Percentiles rank a stretch among this genome's conserved stretches.
phyloP scores from a whole-genome alignment of 108 stramenopile species.

The Cyclotella choctawhatcheeana region DNA sequence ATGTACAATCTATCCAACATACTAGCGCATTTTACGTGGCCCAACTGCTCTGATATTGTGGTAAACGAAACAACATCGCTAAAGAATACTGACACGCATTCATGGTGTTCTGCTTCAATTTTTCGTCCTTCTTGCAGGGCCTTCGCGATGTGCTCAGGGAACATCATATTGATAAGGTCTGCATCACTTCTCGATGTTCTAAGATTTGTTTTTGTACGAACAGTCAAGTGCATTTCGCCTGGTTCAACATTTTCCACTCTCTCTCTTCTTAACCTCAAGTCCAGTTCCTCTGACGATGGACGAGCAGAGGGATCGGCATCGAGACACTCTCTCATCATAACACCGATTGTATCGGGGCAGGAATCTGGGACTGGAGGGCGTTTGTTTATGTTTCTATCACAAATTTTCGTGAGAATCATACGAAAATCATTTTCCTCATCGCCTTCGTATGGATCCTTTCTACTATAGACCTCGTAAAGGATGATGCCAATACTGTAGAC shows the following conservation, averaged over 20 bases:
- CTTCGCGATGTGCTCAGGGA: conserved; percentile 65
- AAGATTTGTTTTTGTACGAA: conserved; percentile 7
- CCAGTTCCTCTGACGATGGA: conserved; percentile 56
- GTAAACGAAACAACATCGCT: conserved; percentile 79
- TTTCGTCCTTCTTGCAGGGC: conserved; percentile 54
- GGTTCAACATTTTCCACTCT: conserved; percentile 43
- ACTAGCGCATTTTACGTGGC: conserved; percentile 62
- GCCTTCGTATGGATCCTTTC: conserved; percentile 65
- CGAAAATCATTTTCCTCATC: conserved; percentile 50
- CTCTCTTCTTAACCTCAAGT: conserved; percentile 44
- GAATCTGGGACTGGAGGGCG: conserved; percentile 51
- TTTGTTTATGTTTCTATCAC: conserved; percentile 50
- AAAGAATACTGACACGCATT: conserved; percentile 43
- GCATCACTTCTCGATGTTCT: not conserved
- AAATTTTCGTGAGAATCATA: conserved; percentile 41
- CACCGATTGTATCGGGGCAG: conserved; percentile 34
- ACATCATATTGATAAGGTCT: conserved; percentile 42
- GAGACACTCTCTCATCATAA: conserved; percentile 52
- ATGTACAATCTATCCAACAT: conserved; percentile 73
- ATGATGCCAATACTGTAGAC: conserved; percentile 74
- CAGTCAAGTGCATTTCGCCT: conserved; percentile 14
- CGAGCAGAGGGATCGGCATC: conserved; percentile 35
- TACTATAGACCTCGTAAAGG: conserved; percentile 59
- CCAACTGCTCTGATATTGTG: conserved; percentile 54
- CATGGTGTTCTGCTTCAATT: conserved; percentile 44